Evolutionary conservation across 2,329 filamentous ascomycete genomes (phyloP), one percentile per base, ranked within the genome.

Genomic region (Alternaria tenuissima): DNA sequence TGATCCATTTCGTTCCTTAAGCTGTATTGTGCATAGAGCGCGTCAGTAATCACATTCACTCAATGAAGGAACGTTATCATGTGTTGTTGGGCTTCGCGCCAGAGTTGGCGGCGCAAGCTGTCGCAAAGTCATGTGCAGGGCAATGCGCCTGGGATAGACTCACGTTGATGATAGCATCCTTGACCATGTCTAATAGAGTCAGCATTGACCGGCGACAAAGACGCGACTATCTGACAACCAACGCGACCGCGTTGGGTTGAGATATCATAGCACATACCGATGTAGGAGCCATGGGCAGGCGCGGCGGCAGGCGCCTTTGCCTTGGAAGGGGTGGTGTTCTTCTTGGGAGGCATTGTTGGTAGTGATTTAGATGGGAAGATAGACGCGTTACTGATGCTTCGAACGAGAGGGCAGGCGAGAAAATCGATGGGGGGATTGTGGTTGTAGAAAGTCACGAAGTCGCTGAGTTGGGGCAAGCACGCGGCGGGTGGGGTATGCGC

Each of bases 1-100:
- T 79, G 85, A 87, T 80, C 88, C 88, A 79, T 87, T 88, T 66
- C 89, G 86, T 75, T 91, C 89, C 81, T 91, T 91, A 67, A 91
- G 83, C 88, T 91, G 76, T 72, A 78, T 38, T 65, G 72, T 73
- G 65, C 73, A 72, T 73, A 79, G 61, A 78, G 78, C 73, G 66
- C 72, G 84, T 88, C 77, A 89, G 86, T 76, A 71, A 75, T 62
- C 48, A 60, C 56, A 54, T 56, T 66, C 60, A 55, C 16, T 11
- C 61, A 48, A 20, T 41, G 58, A 52, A 39, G 38, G 43, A 44
- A 55, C 32, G 52, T 59, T 24, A 24, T 24, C 42, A 64, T 46
- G 64, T 43, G 53, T 63, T 62, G 69, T 68, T 65, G 68, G 63
- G 68, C 59, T 51, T 65, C 74, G 77, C 74, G 70, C 67, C 55